Conservation (phyloP, 2,329 filamentous ascomycete genomes). For the Xylaria sp. region DNA sequence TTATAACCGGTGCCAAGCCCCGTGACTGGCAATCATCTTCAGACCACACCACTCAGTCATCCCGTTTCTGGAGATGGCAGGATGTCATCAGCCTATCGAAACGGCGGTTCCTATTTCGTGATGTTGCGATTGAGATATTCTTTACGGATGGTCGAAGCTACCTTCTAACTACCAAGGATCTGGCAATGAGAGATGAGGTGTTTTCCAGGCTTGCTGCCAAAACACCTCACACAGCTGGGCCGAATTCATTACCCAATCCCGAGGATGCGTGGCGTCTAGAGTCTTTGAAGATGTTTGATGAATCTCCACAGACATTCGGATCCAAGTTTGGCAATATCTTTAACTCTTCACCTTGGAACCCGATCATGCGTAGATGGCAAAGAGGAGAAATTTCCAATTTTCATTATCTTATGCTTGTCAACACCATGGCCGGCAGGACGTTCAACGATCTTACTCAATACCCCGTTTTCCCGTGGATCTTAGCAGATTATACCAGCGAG, state of each 20-base stretch:
- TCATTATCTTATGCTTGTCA: slow-evolving; percentile 98
- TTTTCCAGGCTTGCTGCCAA: slow-evolving; percentile 80
- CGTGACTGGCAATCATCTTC: slow-evolving; percentile 70
- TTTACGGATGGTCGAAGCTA: slow-evolving; percentile 98
- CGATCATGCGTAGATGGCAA: slow-evolving; percentile 89
- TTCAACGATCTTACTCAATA: slow-evolving; percentile 99
- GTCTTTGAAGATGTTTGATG: slow-evolving; percentile 75
- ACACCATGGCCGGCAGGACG: slow-evolving; percentile 94
- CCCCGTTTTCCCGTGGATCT: slow-evolving; percentile 96
- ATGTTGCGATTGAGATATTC: slow-evolving; percentile 96
- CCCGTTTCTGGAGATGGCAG: slow-evolving; percentile 90
- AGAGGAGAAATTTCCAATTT: slow-evolving; percentile 98
- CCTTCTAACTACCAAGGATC: slow-evolving; percentile 84
- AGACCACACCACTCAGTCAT: slow-evolving; percentile 77
- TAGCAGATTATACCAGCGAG: slow-evolving; percentile 95
- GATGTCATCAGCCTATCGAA: slow-evolving; percentile 97
- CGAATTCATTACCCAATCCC: slow-evolving; percentile 75
- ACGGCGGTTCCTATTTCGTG: slow-evolving; percentile 91
- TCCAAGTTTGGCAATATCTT: slow-evolving; percentile 94
- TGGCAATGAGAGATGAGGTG: slow-evolving; percentile 79
- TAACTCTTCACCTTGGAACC: slow-evolving; percentile 82
- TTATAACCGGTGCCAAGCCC: slow-evolving; percentile 79
- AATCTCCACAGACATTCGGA: slow-evolving; percentile 73
- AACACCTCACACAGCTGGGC: slow-evolving; percentile 81
- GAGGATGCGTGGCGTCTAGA: slow-evolving; percentile 95